phyloP scores from a whole-genome alignment of 2,329 filamentous ascomycete genomes.

The Nemania sp. region DNA sequence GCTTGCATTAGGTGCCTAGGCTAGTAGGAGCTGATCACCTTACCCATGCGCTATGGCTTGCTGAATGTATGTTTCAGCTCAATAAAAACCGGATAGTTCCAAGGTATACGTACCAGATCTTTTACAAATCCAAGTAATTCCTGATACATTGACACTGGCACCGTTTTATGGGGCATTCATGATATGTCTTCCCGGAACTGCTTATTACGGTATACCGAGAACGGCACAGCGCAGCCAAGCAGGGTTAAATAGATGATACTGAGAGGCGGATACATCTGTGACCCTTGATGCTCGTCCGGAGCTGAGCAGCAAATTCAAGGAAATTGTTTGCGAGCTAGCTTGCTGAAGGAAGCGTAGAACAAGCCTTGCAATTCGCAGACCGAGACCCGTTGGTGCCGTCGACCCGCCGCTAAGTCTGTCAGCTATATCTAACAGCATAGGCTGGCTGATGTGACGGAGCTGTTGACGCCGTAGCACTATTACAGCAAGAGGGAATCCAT shows the following conservation, averaged over 20 bases:
- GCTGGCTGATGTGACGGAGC: too few species aligned
- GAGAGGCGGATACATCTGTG: not conserved
- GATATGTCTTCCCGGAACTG: not conserved
- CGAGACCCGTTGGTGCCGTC: not conserved
- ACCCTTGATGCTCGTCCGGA: not conserved
- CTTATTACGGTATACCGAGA: slow-evolving; percentile 11
- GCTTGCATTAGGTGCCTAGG: too few species aligned
- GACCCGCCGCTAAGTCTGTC: slow-evolving; percentile 1
- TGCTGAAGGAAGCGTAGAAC: slow-evolving; percentile 1
- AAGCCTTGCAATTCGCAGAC: slow-evolving; percentile 9
- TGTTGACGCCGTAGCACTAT: slow-evolving; percentile 1
- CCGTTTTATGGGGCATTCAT: not conserved
- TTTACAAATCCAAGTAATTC: not conserved
- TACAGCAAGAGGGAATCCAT: slow-evolving; percentile 1
- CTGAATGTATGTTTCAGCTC: not conserved
- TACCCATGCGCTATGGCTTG: too few species aligned
- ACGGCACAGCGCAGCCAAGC: not conserved
- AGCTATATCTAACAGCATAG: too few species aligned
- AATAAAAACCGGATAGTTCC: not conserved
- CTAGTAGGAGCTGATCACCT: too few species aligned
- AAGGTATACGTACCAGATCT: slow-evolving; percentile 16
- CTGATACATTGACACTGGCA: slow-evolving; percentile 4
- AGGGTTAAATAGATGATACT: not conserved
- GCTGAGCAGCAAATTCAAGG: slow-evolving; percentile 1
- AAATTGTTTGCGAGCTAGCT: slow-evolving; percentile 20